Evolutionary conservation across 768 basidiomycete species (phyloP), one percentile per base, ranked within the genome.

Genomic region (Pholiota conissans): DNA sequence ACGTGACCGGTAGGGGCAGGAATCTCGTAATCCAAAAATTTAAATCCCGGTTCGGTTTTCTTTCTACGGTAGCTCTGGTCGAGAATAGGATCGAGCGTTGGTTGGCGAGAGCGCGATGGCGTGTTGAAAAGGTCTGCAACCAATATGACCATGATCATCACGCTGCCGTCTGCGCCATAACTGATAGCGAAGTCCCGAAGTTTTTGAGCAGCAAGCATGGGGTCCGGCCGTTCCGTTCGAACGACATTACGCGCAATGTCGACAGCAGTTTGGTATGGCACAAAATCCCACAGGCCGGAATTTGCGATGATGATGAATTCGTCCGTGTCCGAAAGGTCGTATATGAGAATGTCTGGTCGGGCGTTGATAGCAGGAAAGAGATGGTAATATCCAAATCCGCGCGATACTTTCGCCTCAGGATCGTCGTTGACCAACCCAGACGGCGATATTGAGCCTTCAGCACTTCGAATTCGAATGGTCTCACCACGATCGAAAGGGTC

Each of bases 251-350:
- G 82, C 0, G 94, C 95, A 59, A 98, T 95, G 70, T 98, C 96
- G 55, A 98, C 94, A 1, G 97, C 96, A 0, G 92, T 96, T 71
- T 98, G 94, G 68, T 91, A 93, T 3, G 91, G 89, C 61, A 98
- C 90, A 62, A 85, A 91, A 63, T 95, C 90, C 97, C 97, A 99
- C 24, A 98, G 70, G 0, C 93, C 93, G 5, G 86, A 83, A 69
- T 98, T 98, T 27, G 89, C 97, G 59, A 99, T 83, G 74, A 99
- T 96, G 65, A 98, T 84, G 67, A 98, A 97, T 72, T 99, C 96
- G 72, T 99, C 97, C 54, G 86, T 81, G 60, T 92, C 88, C 2
- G 85, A 81, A 16, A 99, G 74, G 47, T 86, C 80, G 61, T 88
- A 85, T 3, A 76, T 77, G 62, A 76, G 77, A 59, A 96, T 83